Evolutionary conservation across 2,329 filamentous ascomycete species (phyloP).

Genomic region (Chaetomiaceae sp.): DNA sequence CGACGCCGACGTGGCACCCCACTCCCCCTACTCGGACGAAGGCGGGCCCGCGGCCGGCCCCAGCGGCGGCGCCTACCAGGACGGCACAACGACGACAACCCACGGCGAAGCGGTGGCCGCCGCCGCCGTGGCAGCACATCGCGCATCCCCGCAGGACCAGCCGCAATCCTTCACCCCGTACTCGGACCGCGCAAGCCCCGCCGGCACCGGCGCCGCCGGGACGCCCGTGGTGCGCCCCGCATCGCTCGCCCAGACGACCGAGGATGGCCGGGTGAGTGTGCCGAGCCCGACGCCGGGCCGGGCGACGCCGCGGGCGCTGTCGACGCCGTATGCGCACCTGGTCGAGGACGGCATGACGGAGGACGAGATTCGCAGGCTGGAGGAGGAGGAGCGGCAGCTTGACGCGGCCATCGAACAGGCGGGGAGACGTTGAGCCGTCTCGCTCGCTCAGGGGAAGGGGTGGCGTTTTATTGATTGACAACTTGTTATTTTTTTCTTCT

Average conservation of each 20-base stretch:
- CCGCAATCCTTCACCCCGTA: conserved; percentile 32
- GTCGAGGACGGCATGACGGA: conserved; percentile 58
- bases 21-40: conserved; percentile 43
- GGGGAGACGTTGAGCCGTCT: conserved; percentile 13
- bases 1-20: conserved; percentile 35
- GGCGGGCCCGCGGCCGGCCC: conserved; percentile 7
- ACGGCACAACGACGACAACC: background rate
- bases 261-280: conserved; percentile 7
- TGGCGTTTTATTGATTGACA: conserved; percentile 1
- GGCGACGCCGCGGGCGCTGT: conserved; percentile 29
- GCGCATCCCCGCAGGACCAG: conserved; percentile 16
- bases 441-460: background rate
- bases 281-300: conserved; percentile 18
- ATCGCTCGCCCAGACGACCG: conserved; percentile 16
- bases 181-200: conserved; percentile 26
- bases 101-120: conserved; percentile 3
- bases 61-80: conserved; percentile 17
- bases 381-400: conserved; percentile 54
- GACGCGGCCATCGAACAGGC: conserved; percentile 51
- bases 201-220: conserved; percentile 2
- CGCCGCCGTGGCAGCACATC: background rate
- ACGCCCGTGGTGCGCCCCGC: conserved; percentile 13
- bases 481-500: too few species aligned
- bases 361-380: conserved; percentile 50
- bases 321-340: conserved; percentile 43